Conservation (phyloP, 805 yeast genomes). For the Ogataea populi-albae region DNA sequence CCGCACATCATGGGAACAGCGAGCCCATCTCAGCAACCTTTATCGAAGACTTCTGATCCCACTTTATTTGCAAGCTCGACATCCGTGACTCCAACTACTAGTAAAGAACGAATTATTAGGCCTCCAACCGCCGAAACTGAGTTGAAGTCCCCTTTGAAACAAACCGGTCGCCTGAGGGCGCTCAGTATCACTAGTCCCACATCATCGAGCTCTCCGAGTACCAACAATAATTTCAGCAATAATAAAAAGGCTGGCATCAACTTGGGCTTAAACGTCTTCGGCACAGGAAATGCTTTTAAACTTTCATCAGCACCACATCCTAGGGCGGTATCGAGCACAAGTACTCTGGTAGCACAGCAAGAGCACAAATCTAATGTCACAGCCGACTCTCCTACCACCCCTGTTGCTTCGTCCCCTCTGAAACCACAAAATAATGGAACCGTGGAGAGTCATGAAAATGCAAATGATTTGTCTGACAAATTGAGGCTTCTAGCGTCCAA, state of each 20-base stretch:
- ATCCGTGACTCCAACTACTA: conserved; percentile 4
- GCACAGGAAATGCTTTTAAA: conserved; percentile 9
- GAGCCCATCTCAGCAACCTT: no score
- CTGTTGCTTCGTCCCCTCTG: conserved; percentile 2
- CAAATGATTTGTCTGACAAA: conserved; percentile 47
- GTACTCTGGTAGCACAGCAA: background rate
- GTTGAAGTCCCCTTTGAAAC: conserved; percentile 11
- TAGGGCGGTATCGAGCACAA: conserved; percentile 1
- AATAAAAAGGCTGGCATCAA: conserved; percentile 29
- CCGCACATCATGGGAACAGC: no score
- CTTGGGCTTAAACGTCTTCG: conserved; percentile 30
- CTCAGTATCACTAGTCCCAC: conserved; percentile 21
- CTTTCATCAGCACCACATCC: conserved; percentile 1
- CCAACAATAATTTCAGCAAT: conserved; percentile 8
- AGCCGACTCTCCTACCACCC: conserved; percentile 7
- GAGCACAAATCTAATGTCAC: background rate
- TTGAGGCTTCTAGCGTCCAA: conserved; percentile 62
- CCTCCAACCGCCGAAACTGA: conserved; percentile 17
- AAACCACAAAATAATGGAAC: background rate
- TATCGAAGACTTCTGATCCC: no score
- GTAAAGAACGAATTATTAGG: conserved; percentile 10
- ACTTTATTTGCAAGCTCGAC: no score
- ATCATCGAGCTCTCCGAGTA: conserved; percentile 9
- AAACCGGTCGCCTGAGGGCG: conserved; percentile 20
- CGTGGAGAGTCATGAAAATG: background rate